Base-by-base conservation (phyloP, 2,329 filamentous ascomycete genomes). In the Neonectria faginata region DNA sequence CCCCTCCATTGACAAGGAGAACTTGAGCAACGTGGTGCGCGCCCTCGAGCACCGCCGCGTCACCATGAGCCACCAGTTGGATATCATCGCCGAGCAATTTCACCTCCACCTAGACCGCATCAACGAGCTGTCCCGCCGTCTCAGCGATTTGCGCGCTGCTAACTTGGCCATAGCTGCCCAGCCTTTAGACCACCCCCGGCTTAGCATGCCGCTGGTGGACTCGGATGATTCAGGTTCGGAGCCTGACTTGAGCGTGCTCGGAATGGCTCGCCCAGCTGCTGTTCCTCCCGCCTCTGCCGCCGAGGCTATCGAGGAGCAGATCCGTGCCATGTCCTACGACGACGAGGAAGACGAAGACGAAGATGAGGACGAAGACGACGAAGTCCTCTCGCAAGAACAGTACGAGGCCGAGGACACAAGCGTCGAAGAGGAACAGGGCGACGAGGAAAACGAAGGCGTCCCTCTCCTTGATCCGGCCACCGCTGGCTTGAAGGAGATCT, bases 401-500 rank as follows among this genome's bases (percentile, higher is more conserved):
- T 75, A 77, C 51, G 78, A 79, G 16, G 69, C 65, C 4, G 76
- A 78, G 27, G 74, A 76, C 31, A 73, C 69, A 3, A 75, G 74
- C 57, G 63, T 76, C 16, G 74, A 74, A 10, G 78, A 78, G 2
- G 78, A 79, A 3, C 79, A 80, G 22, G 78, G 79, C 7, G 80
- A 75, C n/a, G 72, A 77, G 0, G 76, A 76, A n/a, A 75, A 79
- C 11, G 81, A 80, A 1, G 76, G 73, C 18, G 68, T 74, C 5
- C 74, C 76, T 1, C 86, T 89, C 57, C 83, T 89, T 60, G 81
- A 88, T 14, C 79, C 83, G 18, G 84, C 84, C 18, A 75, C 85
- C 11, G 84, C 77, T 62, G 79, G 89, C 47, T 82, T 95, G 66
- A 94, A 94, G 77, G 93, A 96, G 76, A 95, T 96, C 76, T 93